Evolutionary conservation across 495 filamentous ascomycete genomes (phyloP).

Genomic region (Podospora appendiculata): DNA sequence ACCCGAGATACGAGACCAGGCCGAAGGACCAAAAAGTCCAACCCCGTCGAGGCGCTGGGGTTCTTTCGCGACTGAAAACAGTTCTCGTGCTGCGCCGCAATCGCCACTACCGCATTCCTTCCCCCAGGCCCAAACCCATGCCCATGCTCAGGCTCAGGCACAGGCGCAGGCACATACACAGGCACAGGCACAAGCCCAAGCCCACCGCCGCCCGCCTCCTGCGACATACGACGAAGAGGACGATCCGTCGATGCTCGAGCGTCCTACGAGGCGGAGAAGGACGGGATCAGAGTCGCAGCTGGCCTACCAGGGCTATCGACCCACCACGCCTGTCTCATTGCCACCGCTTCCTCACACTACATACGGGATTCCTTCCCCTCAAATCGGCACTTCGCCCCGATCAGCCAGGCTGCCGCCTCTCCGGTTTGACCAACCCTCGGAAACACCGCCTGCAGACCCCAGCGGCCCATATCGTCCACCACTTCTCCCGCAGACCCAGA

Average conservation of each 20-base stretch:
- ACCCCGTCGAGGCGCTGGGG: slow-evolving; percentile 20
- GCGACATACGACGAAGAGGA: not conserved
- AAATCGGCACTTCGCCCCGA: not conserved
- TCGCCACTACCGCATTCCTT: slow-evolving; percentile 3
- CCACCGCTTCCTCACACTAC: not conserved
- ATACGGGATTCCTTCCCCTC: not conserved
- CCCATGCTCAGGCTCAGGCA: not conserved
- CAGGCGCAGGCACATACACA: not conserved
- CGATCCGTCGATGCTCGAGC: not conserved
- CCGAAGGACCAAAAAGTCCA: slow-evolving; percentile 42
- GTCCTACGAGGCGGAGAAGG: not conserved
- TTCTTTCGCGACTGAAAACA: slow-evolving; percentile 25
- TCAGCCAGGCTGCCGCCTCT: not conserved
- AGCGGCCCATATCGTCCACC: slow-evolving; percentile 19
- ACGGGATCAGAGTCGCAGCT: not conserved
- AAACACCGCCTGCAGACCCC: not conserved
- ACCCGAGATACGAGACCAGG: slow-evolving; percentile 41
- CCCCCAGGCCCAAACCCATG: not conserved
- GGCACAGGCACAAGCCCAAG: not conserved
- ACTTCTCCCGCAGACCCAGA: slow-evolving; percentile 18
- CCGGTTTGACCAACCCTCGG: not conserved
- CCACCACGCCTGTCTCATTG: not conserved
- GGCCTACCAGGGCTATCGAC: not conserved
- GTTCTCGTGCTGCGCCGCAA: slow-evolving; percentile 13
- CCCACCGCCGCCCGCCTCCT: too few relatives aligned